Conservation (phyloP, 179 eudicot species). For the Amaranthus tricolor region DNA sequence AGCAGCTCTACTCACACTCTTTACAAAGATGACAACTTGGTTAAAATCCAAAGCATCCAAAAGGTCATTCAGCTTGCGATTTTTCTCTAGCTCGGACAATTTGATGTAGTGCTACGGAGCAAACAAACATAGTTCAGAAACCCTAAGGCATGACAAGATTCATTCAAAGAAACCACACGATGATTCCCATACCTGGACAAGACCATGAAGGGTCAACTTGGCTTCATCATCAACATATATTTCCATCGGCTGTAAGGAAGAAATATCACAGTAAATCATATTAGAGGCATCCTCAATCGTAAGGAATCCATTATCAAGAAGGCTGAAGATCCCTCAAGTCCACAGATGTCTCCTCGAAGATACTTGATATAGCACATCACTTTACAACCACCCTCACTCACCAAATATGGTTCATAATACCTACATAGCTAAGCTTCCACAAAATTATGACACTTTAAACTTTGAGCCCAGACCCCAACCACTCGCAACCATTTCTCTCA, state of each 20-base stretch:
- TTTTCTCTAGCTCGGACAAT: conserved; percentile 82
- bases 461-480: not conserved
- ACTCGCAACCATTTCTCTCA: conserved; percentile 7
- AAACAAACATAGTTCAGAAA: not conserved
- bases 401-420: conserved; percentile 13
- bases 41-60: conserved; percentile 98
- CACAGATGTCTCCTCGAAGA: conserved; percentile 33
- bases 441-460: not conserved
- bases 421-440: conserved; percentile 13
- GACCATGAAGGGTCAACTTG: conserved; percentile 95
- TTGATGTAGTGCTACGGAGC: conserved; percentile 85
- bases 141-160: not conserved
- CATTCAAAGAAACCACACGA: not conserved
- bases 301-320: conserved; percentile 62
- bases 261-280: conserved; percentile 70
- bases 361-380: conserved; percentile 15
- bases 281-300: conserved; percentile 62
- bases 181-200: conserved; percentile 70
- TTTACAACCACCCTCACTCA: conserved; percentile 15
- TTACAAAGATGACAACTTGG: conserved; percentile 94
- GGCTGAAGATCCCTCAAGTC: conserved; percentile 35
- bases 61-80: conserved; percentile 90
- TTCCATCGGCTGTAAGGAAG: conserved; percentile 93
- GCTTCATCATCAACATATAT: conserved; percentile 99
- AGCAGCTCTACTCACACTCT: conserved; percentile 89